Evolutionary conservation across 2,329 filamentous ascomycete species (phyloP), one percentile per base, ranked within the genome.

Genomic region (Nothomitra cinnamomea): DNA sequence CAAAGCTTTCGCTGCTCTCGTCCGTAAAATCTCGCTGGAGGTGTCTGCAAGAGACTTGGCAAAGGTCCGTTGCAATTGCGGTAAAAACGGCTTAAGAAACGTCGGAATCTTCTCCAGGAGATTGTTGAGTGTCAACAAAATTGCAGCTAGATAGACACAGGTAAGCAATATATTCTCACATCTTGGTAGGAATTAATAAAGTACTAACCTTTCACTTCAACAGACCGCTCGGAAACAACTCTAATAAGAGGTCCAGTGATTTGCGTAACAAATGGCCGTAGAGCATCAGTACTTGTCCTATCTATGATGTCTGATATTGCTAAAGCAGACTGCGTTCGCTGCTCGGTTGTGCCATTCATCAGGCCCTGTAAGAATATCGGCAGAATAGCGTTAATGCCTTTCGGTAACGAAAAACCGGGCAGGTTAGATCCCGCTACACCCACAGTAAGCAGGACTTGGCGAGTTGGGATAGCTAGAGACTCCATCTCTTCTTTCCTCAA

Each of bases 401-500:
- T 98, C 1, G 90, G 92, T 54, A 96, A 72, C 36, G 73, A 75
- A 71, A 98, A 98, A 36, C 92, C 94, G 40, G 88, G 80, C 48
- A 98, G 74, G 62, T 89, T 83, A 41, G 82, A 77, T 25, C 92
- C 92, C 42, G 88, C 72, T 45, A 95, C 86, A 60, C 94, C 92
- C 48, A 96, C 85, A 62, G 90, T 87, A 59, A 86, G 82, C 53
- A 98, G 75, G 1, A 86, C 83, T 66, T 94, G 85, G 56, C 90
- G 77, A 1, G 90, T 95, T 0, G 90, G 92, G 53, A 80, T 72
- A 17, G 95, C 88, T 47, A 98, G 75, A 0, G 84, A 81, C 64
- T 98, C 94, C 92, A 98, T 96, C 69, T 96, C 90, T 65, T 98
- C 94, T 68, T 98, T 98, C 64, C 83, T 83, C 57, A 98, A 77